Conservation (phyloP, 2,329 filamentous ascomycete genomes). For the Immersiporthe knoxdaviesiana region DNA sequence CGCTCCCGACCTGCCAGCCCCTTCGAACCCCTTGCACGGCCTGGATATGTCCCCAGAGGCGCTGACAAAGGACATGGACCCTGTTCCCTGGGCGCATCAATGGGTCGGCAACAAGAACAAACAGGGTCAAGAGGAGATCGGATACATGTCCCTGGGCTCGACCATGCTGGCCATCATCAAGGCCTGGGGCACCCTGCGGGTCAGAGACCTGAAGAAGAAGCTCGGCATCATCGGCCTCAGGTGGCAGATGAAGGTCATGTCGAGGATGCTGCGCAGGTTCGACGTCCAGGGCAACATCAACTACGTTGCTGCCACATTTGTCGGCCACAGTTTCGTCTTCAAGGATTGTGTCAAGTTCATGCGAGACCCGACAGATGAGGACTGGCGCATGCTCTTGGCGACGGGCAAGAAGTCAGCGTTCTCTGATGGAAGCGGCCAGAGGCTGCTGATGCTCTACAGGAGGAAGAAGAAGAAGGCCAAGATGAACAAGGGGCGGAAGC, state of each 20-base stretch:
- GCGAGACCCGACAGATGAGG: conserved; percentile 57
- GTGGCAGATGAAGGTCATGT: conserved; percentile 64
- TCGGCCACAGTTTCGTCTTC: conserved; percentile 53
- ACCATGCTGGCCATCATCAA: conserved; percentile 61
- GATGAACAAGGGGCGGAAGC: conserved; percentile 14
- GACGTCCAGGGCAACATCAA: conserved; percentile 58
- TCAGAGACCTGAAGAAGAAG: conserved; percentile 61
- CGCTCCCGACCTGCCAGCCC: conserved; percentile 46
- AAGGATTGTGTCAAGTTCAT: conserved; percentile 65
- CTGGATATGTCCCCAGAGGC: conserved; percentile 40
- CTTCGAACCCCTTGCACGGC: conserved; percentile 30
- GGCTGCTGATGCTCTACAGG: conserved; percentile 22
- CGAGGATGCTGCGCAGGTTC: conserved; percentile 62
- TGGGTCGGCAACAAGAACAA: conserved; percentile 58
- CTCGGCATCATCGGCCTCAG: conserved; percentile 57
- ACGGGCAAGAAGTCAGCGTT: conserved; percentile 47
- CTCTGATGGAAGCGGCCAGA: conserved; percentile 30
- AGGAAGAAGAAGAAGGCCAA: conserved; percentile 23
- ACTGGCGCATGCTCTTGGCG: conserved; percentile 59
- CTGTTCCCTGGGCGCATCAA: conserved; percentile 58
- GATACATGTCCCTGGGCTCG: conserved; percentile 60
- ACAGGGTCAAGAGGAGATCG: conserved; percentile 42
- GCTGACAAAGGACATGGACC: conserved; percentile 48
- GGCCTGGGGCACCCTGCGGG: conserved; percentile 61
- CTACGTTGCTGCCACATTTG: conserved; percentile 60